A percentile compares a stretch with the other conserved stretches of the same genome.
phyloP scores from a whole-genome alignment of 176 grass and related monocot genomes.

The Panicum miliaceum region DNA sequence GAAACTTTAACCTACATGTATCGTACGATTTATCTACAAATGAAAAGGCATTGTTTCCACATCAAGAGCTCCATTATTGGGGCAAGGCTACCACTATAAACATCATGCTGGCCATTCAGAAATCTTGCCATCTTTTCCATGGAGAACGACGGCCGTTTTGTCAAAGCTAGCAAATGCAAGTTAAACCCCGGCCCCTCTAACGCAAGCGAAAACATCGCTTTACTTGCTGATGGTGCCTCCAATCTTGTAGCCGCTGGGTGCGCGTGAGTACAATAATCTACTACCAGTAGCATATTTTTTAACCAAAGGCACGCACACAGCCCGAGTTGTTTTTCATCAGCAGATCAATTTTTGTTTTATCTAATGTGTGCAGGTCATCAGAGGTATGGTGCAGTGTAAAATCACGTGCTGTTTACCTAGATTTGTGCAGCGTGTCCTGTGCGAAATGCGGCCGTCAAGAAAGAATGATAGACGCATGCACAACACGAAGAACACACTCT shows the following conservation, averaged over 20 bases:
- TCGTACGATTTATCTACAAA: background rate
- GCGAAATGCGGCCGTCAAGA: slow-evolving; percentile 2
- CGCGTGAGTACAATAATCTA: background rate
- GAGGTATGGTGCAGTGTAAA: background rate
- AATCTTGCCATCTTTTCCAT: background rate
- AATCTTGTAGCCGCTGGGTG: background rate
- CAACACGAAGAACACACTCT: background rate
- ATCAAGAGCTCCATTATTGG: background rate
- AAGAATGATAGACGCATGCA: background rate
- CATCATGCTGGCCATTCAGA: background rate
- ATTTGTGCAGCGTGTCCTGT: background rate
- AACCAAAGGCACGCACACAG: background rate
- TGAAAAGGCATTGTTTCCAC: background rate
- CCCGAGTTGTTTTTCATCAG: background rate
- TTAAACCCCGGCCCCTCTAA: background rate
- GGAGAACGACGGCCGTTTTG: background rate
- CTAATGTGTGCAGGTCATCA: background rate
- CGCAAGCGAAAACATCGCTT: background rate
- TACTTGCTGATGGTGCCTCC: background rate
- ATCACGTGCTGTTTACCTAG: background rate
- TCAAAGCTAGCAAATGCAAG: background rate
- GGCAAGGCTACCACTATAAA: background rate
- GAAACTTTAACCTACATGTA: background rate
- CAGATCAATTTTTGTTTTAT: background rate
- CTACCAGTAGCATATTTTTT: background rate